Conservation (phyloP, 2,329 filamentous ascomycete species). For the Xylaria sp. region DNA sequence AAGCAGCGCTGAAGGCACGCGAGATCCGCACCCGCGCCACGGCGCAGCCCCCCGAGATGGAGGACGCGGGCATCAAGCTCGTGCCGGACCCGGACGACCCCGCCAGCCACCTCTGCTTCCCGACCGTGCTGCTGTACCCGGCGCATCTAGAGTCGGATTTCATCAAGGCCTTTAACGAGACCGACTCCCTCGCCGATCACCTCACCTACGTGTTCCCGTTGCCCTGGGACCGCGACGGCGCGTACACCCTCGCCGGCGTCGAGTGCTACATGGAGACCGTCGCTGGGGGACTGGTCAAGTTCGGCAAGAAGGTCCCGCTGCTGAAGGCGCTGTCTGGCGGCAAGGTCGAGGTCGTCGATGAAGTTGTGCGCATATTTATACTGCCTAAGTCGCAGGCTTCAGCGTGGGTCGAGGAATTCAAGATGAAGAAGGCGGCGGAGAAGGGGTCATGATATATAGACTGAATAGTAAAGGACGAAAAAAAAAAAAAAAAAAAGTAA, state of each 20-base stretch:
- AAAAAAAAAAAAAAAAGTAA: neutral
- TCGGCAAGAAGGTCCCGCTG: constrained; percentile 84
- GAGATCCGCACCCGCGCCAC: constrained; percentile 76
- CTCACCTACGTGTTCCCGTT: constrained; percentile 86
- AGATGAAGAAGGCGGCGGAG: constrained; percentile 73
- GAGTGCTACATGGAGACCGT: constrained; percentile 92
- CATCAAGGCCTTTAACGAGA: constrained; percentile 86
- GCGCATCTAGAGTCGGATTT: constrained; percentile 86
- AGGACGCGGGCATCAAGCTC: constrained; percentile 80
- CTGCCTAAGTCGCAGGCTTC: constrained; percentile 77
- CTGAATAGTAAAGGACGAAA: neutral
- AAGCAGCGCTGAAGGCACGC: constrained; percentile 74
- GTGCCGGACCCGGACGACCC: constrained; percentile 79
- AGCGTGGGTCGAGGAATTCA: constrained; percentile 87
- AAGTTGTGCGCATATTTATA: constrained; percentile 83
- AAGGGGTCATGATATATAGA: constrained; percentile 42
- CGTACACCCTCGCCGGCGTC: constrained; percentile 63
- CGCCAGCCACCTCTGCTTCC: constrained; percentile 77
- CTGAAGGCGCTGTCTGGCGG: constrained; percentile 79
- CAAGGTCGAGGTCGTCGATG: constrained; percentile 88
- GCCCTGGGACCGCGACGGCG: constrained; percentile 78
- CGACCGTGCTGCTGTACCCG: constrained; percentile 87
- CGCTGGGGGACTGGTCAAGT: constrained; percentile 83
- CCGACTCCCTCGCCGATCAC: constrained; percentile 79
- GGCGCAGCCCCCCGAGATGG: constrained; percentile 82